Evolutionary conservation across 768 basidiomycete species (phyloP).

Genomic region (Jaapia argillacea): DNA sequence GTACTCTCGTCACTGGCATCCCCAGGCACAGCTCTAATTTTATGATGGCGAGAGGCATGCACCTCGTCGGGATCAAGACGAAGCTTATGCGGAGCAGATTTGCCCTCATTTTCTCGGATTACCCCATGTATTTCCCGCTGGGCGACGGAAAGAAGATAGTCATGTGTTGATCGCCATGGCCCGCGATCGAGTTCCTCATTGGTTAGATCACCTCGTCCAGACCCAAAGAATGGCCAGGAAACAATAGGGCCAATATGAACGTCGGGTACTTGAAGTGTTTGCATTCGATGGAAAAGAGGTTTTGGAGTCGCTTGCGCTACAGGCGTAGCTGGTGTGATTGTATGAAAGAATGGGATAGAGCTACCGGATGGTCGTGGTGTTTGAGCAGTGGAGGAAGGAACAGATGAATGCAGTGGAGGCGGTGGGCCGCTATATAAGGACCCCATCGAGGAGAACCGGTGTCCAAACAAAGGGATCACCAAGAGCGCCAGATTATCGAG

Average conservation of each 20-base stretch:
- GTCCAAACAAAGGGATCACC: conserved; percentile 64
- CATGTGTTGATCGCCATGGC: conserved; percentile 53
- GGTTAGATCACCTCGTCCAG: conserved; percentile 61
- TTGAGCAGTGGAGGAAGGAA: conserved; percentile 8
- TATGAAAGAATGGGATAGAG: background rate
- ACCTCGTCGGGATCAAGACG: conserved; percentile 81
- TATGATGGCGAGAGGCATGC: conserved; percentile 59
- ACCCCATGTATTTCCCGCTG: conserved; percentile 69
- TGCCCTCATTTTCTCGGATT: conserved; percentile 68
- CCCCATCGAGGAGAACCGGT: conserved; percentile 68
- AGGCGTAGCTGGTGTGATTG: background rate
- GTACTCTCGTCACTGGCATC: conserved; percentile 71
- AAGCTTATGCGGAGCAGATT: conserved; percentile 61
- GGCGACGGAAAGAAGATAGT: conserved; percentile 58
- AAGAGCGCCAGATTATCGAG: conserved; percentile 60
- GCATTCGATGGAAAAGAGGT: background rate
- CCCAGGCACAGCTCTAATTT: conserved; percentile 53
- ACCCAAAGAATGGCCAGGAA: conserved; percentile 88
- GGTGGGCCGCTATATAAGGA: conserved; percentile 54
- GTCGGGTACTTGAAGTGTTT: conserved; percentile 16
- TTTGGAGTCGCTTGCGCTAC: background rate
- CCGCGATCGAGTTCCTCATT: conserved; percentile 72
- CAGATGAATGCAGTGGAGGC: conserved; percentile 4
- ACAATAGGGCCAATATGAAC: conserved; percentile 73
- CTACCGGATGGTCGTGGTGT: conserved; percentile 8